Evolutionary conservation across 2,329 filamentous ascomycete species (phyloP).

Genomic region (Penicillium brevicompactum): DNA sequence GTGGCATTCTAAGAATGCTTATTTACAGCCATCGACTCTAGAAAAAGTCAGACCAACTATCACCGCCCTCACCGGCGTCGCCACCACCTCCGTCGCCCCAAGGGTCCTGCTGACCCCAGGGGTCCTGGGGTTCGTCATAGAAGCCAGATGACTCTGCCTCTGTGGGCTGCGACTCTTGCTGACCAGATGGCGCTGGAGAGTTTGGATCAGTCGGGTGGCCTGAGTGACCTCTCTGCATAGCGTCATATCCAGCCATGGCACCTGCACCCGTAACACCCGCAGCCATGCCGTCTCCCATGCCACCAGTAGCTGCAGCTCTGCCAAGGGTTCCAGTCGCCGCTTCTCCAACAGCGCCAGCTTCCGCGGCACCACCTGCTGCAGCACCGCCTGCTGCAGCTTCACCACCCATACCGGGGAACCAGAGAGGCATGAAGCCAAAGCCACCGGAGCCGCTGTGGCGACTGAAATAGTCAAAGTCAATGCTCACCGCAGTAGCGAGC

Average conservation of each 20-base stretch:
- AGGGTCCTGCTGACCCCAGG: slow-evolving; percentile 22
- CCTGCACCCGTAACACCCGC: slow-evolving; percentile 57
- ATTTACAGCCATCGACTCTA: slow-evolving; percentile 11
- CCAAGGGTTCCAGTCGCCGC: slow-evolving; percentile 34
- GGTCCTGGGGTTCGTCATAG: slow-evolving; percentile 28
- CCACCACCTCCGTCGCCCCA: slow-evolving; percentile 18
- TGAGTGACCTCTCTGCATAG: slow-evolving; percentile 58
- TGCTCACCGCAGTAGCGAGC: slow-evolving; percentile 65
- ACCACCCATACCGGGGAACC: slow-evolving; percentile 50
- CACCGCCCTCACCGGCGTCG: slow-evolving; percentile 27
- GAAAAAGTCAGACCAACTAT: slow-evolving; percentile 31
- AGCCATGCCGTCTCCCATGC: slow-evolving; percentile 39
- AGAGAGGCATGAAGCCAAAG: slow-evolving; percentile 56
- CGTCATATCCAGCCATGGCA: slow-evolving; percentile 64
- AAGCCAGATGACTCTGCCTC: slow-evolving; percentile 20
- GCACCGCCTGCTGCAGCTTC: slow-evolving; percentile 43
- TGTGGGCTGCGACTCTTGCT: slow-evolving; percentile 11
- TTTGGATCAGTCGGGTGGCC: slow-evolving; percentile 41
- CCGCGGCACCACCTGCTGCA: slow-evolving; percentile 42
- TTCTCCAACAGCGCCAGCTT: slow-evolving; percentile 39
- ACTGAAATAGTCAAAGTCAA: slow-evolving; percentile 71
- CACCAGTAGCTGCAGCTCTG: slow-evolving; percentile 45
- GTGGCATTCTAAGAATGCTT: slow-evolving; percentile 2
- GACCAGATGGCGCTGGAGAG: slow-evolving; percentile 18
- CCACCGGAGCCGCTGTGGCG: slow-evolving; percentile 55